Evolutionary conservation across 2,329 filamentous ascomycete genomes (phyloP).

Genomic region (Whalleya microplaca): DNA sequence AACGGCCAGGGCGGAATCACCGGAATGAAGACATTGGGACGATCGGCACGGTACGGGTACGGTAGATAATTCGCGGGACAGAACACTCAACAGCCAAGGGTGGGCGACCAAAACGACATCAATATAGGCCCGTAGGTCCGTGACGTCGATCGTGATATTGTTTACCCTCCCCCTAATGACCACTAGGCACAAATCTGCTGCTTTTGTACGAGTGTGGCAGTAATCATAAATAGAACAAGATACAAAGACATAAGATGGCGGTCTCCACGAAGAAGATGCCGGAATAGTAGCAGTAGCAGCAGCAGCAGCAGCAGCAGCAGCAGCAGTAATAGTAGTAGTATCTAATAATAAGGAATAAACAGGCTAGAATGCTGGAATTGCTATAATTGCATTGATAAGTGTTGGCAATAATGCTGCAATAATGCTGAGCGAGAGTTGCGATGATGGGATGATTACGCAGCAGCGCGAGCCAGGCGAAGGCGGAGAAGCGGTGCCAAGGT

Average conservation of each 20-base stretch:
- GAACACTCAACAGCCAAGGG: slow-evolving; percentile 24
- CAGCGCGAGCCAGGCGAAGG: slow-evolving; percentile 6
- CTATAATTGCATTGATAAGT: background rate
- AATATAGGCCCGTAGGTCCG: slow-evolving; percentile 9
- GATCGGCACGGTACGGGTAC: slow-evolving; percentile 16
- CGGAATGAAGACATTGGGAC: slow-evolving; percentile 25
- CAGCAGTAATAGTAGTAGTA: background rate
- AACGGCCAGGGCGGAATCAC: slow-evolving; percentile 27
- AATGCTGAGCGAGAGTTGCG: background rate
- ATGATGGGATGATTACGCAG: slow-evolving; percentile 25
- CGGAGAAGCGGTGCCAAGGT: slow-evolving; percentile 3
- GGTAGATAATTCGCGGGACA: slow-evolving; percentile 8
- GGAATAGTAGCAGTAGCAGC: too few species aligned
- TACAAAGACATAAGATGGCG: background rate
- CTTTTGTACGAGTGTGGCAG: background rate
- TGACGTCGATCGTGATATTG: slow-evolving; percentile 3
- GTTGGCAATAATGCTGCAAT: background rate
- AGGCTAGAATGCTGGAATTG: background rate
- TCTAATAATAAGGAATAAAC: background rate
- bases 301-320: too few species aligned
- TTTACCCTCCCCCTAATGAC: slow-evolving; percentile 24
- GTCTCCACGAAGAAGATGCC: background rate
- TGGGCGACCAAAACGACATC: slow-evolving; percentile 21
- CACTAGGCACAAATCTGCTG: background rate
- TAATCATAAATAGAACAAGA: background rate